Evolutionary conservation across 1,139 yeast genomes (phyloP).

Genomic region (Kodamaea ohmeri): DNA sequence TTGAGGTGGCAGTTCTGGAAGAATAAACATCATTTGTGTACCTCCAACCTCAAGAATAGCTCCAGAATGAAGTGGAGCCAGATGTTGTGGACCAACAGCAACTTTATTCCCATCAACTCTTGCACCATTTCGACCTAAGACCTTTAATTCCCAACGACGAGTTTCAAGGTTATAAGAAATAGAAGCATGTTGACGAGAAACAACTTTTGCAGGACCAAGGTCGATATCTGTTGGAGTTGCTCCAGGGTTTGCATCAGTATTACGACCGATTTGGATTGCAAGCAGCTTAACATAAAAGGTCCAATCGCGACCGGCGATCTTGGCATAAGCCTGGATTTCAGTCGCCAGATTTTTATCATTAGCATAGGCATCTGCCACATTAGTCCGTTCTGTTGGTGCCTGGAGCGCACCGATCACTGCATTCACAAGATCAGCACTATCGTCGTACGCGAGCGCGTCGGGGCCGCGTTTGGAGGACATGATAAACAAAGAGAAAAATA

Average conservation of each 20-base stretch:
- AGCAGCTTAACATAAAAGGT: slow-evolving; percentile 88
- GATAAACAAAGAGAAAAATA: neutral
- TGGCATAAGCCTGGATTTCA: slow-evolving; percentile 94
- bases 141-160: slow-evolving; percentile 81
- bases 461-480: slow-evolving; percentile 6
- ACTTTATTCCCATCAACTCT: slow-evolving; percentile 74
- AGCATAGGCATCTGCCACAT: slow-evolving; percentile 46
- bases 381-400: slow-evolving; percentile 49
- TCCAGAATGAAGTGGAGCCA: slow-evolving; percentile 71
- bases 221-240: slow-evolving; percentile 66
- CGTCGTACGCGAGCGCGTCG: slow-evolving; percentile 36
- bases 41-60: slow-evolving; percentile 93
- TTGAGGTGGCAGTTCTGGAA: slow-evolving; percentile 86
- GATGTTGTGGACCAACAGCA: slow-evolving; percentile 40
- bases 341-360: slow-evolving; percentile 76
- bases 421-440: slow-evolving; percentile 51
- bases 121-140: slow-evolving; percentile 89
- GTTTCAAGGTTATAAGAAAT: slow-evolving; percentile 73
- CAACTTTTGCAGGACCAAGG: slow-evolving; percentile 95
- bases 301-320: slow-evolving; percentile 92
- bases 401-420: slow-evolving; percentile 50
- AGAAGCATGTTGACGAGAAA: slow-evolving; percentile 83
- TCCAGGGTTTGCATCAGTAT: slow-evolving; percentile 52
- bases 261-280: slow-evolving; percentile 77
- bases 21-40: slow-evolving; percentile 96